Evolutionary conservation across 1,284 basidiomycete genomes (phyloP).

Genomic region (Ganoderma boninense): DNA sequence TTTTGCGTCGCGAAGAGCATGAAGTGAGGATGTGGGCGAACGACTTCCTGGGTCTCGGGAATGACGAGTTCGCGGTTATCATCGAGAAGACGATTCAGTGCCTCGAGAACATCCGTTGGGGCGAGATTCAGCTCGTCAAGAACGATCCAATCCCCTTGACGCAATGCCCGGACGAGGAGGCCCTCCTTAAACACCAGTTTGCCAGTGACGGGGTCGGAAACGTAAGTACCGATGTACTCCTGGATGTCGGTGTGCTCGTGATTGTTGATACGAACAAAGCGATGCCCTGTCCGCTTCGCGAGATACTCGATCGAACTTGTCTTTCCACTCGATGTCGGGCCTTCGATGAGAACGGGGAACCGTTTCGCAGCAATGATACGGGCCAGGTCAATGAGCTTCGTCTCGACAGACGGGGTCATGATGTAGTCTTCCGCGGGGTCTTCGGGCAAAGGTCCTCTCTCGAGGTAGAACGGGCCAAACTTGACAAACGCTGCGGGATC

Average conservation of each 20-base stretch:
- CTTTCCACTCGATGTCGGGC: slow-evolving; percentile 97
- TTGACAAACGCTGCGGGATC: slow-evolving; percentile 74
- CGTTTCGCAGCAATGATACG: slow-evolving; percentile 90
- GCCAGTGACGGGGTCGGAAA: slow-evolving; percentile 91
- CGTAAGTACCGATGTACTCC: slow-evolving; percentile 97
- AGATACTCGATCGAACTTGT: slow-evolving; percentile 98
- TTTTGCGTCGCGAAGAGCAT: slow-evolving; percentile 99
- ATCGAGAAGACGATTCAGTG: slow-evolving; percentile 95
- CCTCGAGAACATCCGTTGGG: slow-evolving; percentile 98
- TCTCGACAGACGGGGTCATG: slow-evolving; percentile 96
- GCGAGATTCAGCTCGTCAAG: slow-evolving; percentile 98
- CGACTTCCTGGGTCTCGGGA: slow-evolving; percentile 96
- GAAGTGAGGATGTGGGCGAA: slow-evolving; percentile 94
- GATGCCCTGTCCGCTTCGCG: slow-evolving; percentile 92
- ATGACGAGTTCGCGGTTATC: slow-evolving; percentile 98
- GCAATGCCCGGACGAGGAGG: slow-evolving; percentile 90
- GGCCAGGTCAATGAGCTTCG: slow-evolving; percentile 92
- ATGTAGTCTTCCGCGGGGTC: slow-evolving; percentile 86
- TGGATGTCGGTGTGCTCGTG: slow-evolving; percentile 99
- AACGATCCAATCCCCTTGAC: slow-evolving; percentile 97
- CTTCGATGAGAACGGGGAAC: slow-evolving; percentile 97
- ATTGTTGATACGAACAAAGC: slow-evolving; percentile 98
- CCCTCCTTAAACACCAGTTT: slow-evolving; percentile 97
- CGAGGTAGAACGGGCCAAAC: slow-evolving; percentile 93
- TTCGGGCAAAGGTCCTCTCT: slow-evolving; percentile 74